phyloP scores from a whole-genome alignment of 2,329 filamentous ascomycete species.

The Claviceps sp. region DNA sequence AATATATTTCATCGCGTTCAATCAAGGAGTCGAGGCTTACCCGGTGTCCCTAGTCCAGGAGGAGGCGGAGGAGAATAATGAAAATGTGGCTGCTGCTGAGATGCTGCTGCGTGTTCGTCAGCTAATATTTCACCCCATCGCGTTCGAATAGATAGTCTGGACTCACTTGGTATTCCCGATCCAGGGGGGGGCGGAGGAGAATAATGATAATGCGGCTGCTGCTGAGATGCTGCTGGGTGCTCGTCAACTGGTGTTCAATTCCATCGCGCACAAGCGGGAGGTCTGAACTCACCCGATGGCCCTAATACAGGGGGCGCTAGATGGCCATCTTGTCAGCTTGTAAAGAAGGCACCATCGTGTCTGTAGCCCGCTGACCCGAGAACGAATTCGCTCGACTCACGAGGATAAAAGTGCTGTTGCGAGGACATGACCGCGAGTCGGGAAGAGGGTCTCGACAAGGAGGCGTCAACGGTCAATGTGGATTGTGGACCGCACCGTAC shows the following conservation, averaged over 20 bases:
- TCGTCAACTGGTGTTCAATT: background rate
- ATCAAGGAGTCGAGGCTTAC: no score
- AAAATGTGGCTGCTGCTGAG: constrained; percentile 10
- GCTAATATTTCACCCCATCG: background rate
- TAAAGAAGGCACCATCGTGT: background rate
- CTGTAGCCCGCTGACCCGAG: background rate
- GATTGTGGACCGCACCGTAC: no score
- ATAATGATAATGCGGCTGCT: constrained; percentile 8
- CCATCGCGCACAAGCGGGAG: background rate
- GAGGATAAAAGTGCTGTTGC: constrained; percentile 32
- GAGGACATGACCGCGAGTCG: constrained; percentile 22
- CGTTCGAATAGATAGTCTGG: background rate
- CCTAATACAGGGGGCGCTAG: constrained; percentile 7
- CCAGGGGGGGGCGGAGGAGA: background rate
- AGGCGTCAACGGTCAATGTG: background rate
- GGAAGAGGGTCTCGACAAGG: background rate
- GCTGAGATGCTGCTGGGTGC: constrained; percentile 7
- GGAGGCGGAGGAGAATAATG: background rate
- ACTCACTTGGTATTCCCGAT: constrained; percentile 14
- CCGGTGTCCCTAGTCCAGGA: constrained; percentile 4
- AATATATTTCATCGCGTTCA: no score
- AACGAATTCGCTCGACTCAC: constrained; percentile 18
- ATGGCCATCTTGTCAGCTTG: constrained; percentile 1
- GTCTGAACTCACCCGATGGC: constrained; percentile 14
- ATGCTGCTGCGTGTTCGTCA: constrained; percentile 5